phyloP scores from a whole-genome alignment of 2,329 filamentous ascomycete genomes.

The Fusarium annulatum region DNA sequence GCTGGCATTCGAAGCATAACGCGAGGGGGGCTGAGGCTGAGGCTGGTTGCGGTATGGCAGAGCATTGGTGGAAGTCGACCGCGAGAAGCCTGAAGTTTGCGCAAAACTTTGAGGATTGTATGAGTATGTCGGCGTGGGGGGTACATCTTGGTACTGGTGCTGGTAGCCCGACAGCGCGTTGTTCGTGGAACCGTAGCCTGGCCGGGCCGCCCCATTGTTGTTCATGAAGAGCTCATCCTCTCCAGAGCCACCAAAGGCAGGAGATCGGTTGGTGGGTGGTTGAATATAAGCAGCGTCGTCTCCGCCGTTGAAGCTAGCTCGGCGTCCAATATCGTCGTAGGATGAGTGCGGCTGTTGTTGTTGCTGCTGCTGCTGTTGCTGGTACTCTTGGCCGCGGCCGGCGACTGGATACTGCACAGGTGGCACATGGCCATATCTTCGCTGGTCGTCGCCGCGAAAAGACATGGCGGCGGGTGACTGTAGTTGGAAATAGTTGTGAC shows the following conservation, averaged over 20 bases:
- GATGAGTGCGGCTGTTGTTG: slow-evolving; percentile 49
- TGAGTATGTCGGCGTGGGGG: slow-evolving; percentile 60
- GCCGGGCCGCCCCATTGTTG: slow-evolving; percentile 53
- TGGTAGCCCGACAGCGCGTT: slow-evolving; percentile 63
- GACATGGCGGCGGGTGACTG: slow-evolving; percentile 61
- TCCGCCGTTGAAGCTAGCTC: slow-evolving; percentile 79
- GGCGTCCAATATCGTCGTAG: slow-evolving; percentile 55
- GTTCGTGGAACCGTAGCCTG: slow-evolving; percentile 57
- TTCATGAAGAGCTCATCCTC: slow-evolving; percentile 74
- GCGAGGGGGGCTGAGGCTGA: slow-evolving; percentile 51
- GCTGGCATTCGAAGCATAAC: slow-evolving; percentile 52
- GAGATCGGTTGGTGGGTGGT: slow-evolving; percentile 44
- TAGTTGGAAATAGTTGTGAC: slow-evolving; percentile 11
- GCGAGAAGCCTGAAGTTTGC: slow-evolving; percentile 48
- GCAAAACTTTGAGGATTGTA: slow-evolving; percentile 80
- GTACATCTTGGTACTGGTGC: slow-evolving; percentile 61
- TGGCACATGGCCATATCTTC: slow-evolving; percentile 74
- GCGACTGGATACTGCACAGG: slow-evolving; percentile 72
- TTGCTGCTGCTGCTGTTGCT: slow-evolving; percentile 51
- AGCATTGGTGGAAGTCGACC: slow-evolving; percentile 64
- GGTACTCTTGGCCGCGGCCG: slow-evolving; percentile 48
- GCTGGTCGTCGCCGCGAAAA: slow-evolving; percentile 70
- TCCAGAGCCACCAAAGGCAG: slow-evolving; percentile 39
- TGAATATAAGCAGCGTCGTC: slow-evolving; percentile 73
- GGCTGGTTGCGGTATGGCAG: slow-evolving; percentile 60